Evolutionary conservation across 345 rosid genomes (phyloP), one percentile per base, ranked within the genome.

Genomic region (Hibiscus tridactylites): DNA sequence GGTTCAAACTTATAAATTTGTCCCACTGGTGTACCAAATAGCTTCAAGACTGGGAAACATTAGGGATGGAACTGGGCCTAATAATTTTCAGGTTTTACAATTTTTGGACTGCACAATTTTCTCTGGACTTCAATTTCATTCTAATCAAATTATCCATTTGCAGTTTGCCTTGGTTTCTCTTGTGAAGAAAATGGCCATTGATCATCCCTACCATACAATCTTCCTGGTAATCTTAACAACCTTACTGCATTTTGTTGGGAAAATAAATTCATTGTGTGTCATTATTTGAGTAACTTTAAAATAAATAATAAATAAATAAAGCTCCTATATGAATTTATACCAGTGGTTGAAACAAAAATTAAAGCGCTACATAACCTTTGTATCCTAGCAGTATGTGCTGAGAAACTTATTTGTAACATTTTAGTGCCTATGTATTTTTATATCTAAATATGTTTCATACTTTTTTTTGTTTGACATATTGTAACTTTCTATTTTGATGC

Each of bases 201-300:
- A 91, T 80, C 98, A 94, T 85, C 98, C 98, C 24, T 90, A 94
- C 76, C 98, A 94, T 77, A 87, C 96, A 65, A 83, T 94, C 83
- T 83, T 94, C 80, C 98, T 87, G 97, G 98, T 94, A 77, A 33
- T 2, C 9, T 62, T 50, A 28, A 39, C 26, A 70, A 10, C 61
- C 26, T 76, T 11, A 44, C 46, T 78, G 60, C 52, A 42, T 67
- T 68, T 16, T 57, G 68, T 54, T 54, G 19, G 68, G 16, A 65
- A 68, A 64, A 46, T 56, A 17, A 71, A 72, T 31, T 4, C 21
- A 42, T 16, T 17, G 58, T 61, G 3, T 9, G 28, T 56, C 8
- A 46, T 39, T 31, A 28, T 53, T 44, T 57, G 63, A 71, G n/a
- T 12, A 39, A 63, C 60, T 42, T 26, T 19, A 28, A 46, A 6